Base-by-base conservation (phyloP, 345 rosid genomes). In the Microcos paniculata region DNA sequence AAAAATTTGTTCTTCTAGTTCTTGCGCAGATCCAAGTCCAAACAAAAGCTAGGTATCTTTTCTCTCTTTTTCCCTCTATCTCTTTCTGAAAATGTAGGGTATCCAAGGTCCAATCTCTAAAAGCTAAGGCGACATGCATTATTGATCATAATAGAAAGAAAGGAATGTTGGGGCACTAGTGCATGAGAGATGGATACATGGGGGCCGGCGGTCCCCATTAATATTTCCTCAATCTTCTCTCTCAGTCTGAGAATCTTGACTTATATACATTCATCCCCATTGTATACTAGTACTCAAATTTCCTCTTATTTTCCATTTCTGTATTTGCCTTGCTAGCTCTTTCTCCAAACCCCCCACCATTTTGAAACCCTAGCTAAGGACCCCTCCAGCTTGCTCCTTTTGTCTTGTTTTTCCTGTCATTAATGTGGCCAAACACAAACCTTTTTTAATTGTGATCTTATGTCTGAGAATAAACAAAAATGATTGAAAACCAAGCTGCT, bases 211-310 rank as follows among this genome's bases (percentile, higher is more conserved):
- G 87, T 76, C 77, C 82, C 80, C 62, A 61, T 1, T 33, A 18
- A 55, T 62, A 64, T 57, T 18, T 76, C 72, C 74, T 57, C 74
- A 79, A 78, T 82, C 76, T 85, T 79, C 79, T 55, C 63, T 62
- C 46, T 38, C 56, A 52, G 93, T 79, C 53, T 87, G 90, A 89
- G 79, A 90, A 87, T 90, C 84, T 92, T 87, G 89, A 92, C 94
- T 80, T 70, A 67, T 16, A 13, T 6, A 9, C 35, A 26, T 10
- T 7, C 33, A 14, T 24, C 38, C 1, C 75, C 35, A 33, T 31
- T 30, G 42, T 2, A 14, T 58, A 28, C 64, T 64, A 56, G 3
- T 18, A 4, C 59, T 77, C 76, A 4, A 13, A n/a, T 51, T 62
- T 48, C 49, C 33, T 52, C 52, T 18, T 49, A 19, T 18, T 35